phyloP scores from a whole-genome alignment of 495 filamentous ascomycete genomes.

The Saxophila tyrrhenica region DNA sequence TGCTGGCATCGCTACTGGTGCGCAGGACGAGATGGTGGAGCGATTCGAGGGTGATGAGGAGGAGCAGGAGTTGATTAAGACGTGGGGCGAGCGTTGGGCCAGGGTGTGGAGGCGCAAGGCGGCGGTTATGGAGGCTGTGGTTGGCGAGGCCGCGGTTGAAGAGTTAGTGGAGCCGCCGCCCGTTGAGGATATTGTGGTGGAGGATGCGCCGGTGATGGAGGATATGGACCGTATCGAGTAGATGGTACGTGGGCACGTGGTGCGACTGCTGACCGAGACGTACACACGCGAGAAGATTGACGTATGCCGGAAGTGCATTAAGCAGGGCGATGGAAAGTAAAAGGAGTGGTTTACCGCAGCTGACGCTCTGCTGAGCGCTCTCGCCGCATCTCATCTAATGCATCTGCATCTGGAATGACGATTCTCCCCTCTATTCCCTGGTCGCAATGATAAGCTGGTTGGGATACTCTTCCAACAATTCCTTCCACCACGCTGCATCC shows the following conservation, averaged over 20 bases:
- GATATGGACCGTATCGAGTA: conserved; percentile 18
- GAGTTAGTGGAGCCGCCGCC: conserved; percentile 15
- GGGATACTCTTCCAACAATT: conserved; percentile 11
- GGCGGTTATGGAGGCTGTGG: conserved; percentile 67
- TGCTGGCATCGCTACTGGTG: conserved; percentile 57
- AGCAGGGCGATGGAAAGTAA: no score
- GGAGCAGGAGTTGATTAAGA: conserved; percentile 53
- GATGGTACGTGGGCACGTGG: background rate
- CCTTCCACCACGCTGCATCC: conserved; percentile 9
- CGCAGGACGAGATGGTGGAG: conserved; percentile 56
- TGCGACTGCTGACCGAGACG: no score
- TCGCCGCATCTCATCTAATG: no score
- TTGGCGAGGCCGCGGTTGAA: conserved; percentile 26
- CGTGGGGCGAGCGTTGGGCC: conserved; percentile 79
- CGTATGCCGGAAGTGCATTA: no score
- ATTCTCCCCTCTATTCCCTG: background rate
- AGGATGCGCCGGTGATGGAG: background rate
- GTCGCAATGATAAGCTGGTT: conserved; percentile 12
- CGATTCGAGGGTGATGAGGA: conserved; percentile 37
- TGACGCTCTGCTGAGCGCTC: no score
- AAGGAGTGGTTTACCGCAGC: no score
- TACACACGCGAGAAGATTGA: no score
- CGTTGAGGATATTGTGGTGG: background rate
- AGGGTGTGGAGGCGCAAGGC: conserved; percentile 71
- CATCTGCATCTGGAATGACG: no score